Evolutionary conservation across 2,329 filamentous ascomycete genomes (phyloP).

Genomic region (Phyllosticta paracitricarpa): DNA sequence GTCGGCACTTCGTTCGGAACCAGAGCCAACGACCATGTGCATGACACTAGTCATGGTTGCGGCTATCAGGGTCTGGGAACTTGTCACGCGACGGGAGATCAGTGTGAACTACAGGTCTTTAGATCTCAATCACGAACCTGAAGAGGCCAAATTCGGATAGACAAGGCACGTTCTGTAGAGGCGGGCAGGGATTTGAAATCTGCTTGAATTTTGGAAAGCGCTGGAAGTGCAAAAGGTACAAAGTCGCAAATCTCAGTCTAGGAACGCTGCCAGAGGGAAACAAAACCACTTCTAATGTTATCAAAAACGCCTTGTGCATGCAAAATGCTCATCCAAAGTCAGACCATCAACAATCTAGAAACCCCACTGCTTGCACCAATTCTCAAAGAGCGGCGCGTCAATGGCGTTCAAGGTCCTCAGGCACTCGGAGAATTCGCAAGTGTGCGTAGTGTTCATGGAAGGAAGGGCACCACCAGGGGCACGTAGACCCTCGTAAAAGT

Average conservation of each 20-base stretch:
- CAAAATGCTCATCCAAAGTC: not conserved
- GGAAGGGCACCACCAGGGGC: slow-evolving; percentile 7
- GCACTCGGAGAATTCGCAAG: not conserved
- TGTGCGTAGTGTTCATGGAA: not conserved
- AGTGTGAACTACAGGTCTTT: too few relatives aligned
- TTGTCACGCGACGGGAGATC: too few relatives aligned
- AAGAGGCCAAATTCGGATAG: too few relatives aligned
- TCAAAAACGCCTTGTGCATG: not conserved
- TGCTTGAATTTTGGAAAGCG: not conserved
- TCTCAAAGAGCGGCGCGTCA: slow-evolving; percentile 7
- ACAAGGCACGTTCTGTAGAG: too few relatives aligned
- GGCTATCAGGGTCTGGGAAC: too few relatives aligned
- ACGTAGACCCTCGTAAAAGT: slow-evolving; percentile 12
- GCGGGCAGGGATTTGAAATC: too few relatives aligned
- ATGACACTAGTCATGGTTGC: too few relatives aligned
- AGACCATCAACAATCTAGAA: not conserved
- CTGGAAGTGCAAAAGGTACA: not conserved
- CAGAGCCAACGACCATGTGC: too few relatives aligned
- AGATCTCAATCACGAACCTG: too few relatives aligned
- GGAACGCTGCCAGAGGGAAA: not conserved
- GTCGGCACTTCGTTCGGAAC: too few relatives aligned
- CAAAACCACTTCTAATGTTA: not conserved
- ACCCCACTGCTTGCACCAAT: slow-evolving; percentile 7
- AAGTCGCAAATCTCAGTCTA: not conserved
- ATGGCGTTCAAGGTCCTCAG: slow-evolving; percentile 1